Evolutionary conservation across 768 basidiomycete genomes (phyloP).

Genomic region (Mycena floridula): DNA sequence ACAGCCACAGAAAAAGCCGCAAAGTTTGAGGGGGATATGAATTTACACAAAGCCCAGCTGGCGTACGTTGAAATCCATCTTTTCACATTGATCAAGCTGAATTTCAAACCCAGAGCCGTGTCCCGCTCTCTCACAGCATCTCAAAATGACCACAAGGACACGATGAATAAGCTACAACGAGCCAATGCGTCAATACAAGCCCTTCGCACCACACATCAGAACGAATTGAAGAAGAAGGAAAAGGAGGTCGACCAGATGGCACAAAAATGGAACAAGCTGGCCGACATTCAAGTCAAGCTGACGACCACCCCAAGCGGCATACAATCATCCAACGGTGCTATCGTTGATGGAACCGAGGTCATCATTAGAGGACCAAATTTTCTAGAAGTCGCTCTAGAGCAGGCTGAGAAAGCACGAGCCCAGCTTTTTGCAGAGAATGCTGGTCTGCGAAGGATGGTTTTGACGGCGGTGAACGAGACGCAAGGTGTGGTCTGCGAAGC

Average conservation of each 20-base stretch:
- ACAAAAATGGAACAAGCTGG: slow-evolving; percentile 70
- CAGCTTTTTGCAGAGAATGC: slow-evolving; percentile 62
- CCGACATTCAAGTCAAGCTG: slow-evolving; percentile 62
- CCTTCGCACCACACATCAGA: slow-evolving; percentile 59
- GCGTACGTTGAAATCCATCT: slow-evolving; percentile 41
- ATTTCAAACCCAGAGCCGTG: no score
- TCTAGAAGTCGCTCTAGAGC: slow-evolving; percentile 62
- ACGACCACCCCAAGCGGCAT: slow-evolving; percentile 43
- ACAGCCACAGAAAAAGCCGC: slow-evolving; percentile 54
- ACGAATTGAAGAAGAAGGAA: slow-evolving; percentile 77
- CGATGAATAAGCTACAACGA: slow-evolving; percentile 62
- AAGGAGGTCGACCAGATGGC: slow-evolving; percentile 70
- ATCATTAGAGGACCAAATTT: slow-evolving; percentile 47
- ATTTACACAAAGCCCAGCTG: slow-evolving; percentile 64
- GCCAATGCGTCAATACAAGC: slow-evolving; percentile 64
- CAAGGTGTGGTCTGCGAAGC: slow-evolving; percentile 41
- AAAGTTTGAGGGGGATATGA: slow-evolving; percentile 74
- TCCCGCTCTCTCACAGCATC: slow-evolving; percentile 49
- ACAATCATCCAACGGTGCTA: slow-evolving; percentile 44
- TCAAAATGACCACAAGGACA: slow-evolving; percentile 67
- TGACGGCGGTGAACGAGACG: slow-evolving; percentile 61
- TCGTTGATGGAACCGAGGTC: slow-evolving; percentile 37
- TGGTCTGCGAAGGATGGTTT: slow-evolving; percentile 49
- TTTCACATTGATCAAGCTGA: slow-evolving; percentile 1
- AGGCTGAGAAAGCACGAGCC: slow-evolving; percentile 62